Percentiles rank a stretch among this genome's conserved stretches.
Evolutionary conservation across 2,329 filamentous ascomycete genomes (phyloP).

Genomic region (Tolypocladium endophyticum): DNA sequence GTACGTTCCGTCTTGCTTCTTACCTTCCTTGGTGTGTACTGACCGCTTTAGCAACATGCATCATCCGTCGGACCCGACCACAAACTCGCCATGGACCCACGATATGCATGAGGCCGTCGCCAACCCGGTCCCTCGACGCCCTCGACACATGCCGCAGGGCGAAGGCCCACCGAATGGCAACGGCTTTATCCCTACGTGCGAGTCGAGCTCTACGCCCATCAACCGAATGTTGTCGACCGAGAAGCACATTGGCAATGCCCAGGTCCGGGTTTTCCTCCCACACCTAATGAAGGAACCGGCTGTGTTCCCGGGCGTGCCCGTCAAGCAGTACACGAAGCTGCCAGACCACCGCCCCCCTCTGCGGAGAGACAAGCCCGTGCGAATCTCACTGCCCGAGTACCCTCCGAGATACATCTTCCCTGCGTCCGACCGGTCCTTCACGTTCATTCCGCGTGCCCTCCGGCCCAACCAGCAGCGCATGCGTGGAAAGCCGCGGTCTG

Average conservation of each 20-base stretch:
- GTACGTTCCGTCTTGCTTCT: constrained; percentile 35
- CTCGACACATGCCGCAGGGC: constrained; percentile 30
- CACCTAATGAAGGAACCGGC: constrained; percentile 58
- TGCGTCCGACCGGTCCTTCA: constrained; percentile 82
- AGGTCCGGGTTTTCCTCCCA: constrained; percentile 72
- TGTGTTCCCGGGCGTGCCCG: constrained; percentile 62
- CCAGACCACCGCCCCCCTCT: constrained; percentile 91
- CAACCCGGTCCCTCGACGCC: constrained; percentile 31
- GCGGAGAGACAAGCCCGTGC: constrained; percentile 89
- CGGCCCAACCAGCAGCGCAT: constrained; percentile 82
- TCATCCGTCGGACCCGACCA: constrained; percentile 47
- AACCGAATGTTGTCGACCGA: constrained; percentile 76
- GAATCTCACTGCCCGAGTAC: constrained; percentile 76
- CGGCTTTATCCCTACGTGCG: constrained; percentile 43
- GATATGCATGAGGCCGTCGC: constrained; percentile 77
- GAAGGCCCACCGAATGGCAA: constrained; percentile 45
- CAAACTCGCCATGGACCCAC: constrained; percentile 76
- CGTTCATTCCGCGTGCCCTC: constrained; percentile 91
- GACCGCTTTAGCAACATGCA: constrained; percentile 26
- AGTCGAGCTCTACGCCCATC: constrained; percentile 52
- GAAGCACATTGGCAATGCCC: constrained; percentile 71
- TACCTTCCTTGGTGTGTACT: constrained; percentile 12
- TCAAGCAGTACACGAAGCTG: constrained; percentile 86
- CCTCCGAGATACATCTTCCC: constrained; percentile 85
- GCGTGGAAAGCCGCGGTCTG: constrained; percentile 59